Base-by-base conservation (phyloP, 225 moss, liverwort and hornwort genomes). In the Lunularia cruciata region DNA sequence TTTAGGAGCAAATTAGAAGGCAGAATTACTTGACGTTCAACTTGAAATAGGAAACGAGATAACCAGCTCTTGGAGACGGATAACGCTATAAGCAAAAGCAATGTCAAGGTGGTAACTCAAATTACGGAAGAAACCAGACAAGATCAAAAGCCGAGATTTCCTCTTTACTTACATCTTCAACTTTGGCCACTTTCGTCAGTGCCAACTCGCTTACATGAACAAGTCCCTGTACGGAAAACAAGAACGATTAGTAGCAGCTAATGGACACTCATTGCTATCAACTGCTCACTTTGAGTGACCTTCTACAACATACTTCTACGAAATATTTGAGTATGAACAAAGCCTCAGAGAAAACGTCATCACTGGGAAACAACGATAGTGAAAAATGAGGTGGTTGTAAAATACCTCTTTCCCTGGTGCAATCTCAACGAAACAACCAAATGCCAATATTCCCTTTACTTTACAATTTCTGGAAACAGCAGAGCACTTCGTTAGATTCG, bases 341-440 rank as follows among this genome's bases (percentile, higher is more conserved):
- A n/a, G n/a, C n/a, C n/a, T n/a, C n/a, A n/a, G n/a, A n/a, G n/a
- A n/a, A n/a, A n/a, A n/a, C n/a, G n/a, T n/a, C n/a, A n/a, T n/a
- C n/a, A n/a, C n/a, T n/a, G n/a, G n/a, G 40, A 40, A 40, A 40
- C 40, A 40, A 40, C 40, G 13, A 40, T 13, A 40, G 40, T 6
- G 13, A 40, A 40, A 6, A 6, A 40, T 40, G 6, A 30, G 27
- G 6, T 39, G 23, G 15, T 1, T 61, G 25, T 40, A 22, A 14
- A 39, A 0, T 67, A 95, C 95, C 95, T 96, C 95, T 62, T 85
- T 90, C 65, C 95, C 95, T 62, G 90, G 92, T 70, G 90, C 90
- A 72, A 92, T 87, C 83, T 96, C 95, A 72, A 96, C 88, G 76
- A 96, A 92, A 78, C 95, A 96, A 57, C 95, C 95, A 57, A 90